Evolutionary conservation across 306 rosid species (phyloP).

Genomic region (Cajanus cajan): DNA sequence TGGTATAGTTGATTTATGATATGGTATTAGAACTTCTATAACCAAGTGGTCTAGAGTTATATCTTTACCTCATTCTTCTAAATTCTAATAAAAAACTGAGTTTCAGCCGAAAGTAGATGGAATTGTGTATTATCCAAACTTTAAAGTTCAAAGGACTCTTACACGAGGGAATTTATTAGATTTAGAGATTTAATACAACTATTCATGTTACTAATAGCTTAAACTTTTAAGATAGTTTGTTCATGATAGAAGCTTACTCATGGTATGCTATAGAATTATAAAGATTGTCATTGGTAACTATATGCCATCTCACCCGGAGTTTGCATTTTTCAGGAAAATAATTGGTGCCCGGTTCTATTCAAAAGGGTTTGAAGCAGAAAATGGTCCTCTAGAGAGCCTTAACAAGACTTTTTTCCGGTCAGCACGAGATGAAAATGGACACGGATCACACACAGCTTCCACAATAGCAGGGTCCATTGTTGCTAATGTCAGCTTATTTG

Average conservation of each 20-base stretch:
- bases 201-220: not conserved
- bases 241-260: not conserved
- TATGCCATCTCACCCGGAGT: not conserved
- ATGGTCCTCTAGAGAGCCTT: conserved; percentile 46
- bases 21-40: not conserved
- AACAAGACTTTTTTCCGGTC: conserved; percentile 51
- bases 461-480: conserved; percentile 67
- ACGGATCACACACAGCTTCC: conserved; percentile 77
- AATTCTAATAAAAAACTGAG: not conserved
- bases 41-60: not conserved
- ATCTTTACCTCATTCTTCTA: not conserved
- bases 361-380: conserved; percentile 51
- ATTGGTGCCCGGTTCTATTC: conserved; percentile 59
- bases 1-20: not conserved
- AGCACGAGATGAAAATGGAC: conserved; percentile 59
- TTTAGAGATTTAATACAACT: not conserved
- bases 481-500: conserved; percentile 48
- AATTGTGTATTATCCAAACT: not conserved
- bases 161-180: not conserved
- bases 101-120: not conserved
- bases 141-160: not conserved
- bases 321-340: conserved; percentile 53
- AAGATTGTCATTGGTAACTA: not conserved
- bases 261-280: not conserved
- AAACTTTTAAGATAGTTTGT: not conserved